phyloP scores from a whole-genome alignment of 1,139 yeast species.

The Arxiozyma heterogenica region DNA sequence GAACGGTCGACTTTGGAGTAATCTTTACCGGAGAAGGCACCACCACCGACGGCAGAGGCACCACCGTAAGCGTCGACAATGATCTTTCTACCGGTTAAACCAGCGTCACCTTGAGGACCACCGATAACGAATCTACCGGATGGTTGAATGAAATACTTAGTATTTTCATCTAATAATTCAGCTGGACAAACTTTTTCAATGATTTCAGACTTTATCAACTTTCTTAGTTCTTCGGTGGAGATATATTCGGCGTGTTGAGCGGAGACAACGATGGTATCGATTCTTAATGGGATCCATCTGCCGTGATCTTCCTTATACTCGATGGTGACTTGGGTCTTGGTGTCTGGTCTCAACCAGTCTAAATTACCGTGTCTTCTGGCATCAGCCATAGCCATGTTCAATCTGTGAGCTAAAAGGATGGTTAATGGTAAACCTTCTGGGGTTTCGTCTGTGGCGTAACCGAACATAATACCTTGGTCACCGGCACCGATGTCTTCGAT shows the following conservation, averaged over 20 bases:
- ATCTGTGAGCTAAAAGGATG: constrained; percentile 85
- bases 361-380: constrained; percentile 95
- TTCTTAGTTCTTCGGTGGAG: constrained; percentile 84
- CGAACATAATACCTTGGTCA: constrained; percentile 99
- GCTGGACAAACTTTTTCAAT: constrained; percentile 89
- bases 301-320: constrained; percentile 92
- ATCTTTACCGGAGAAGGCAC: constrained; percentile 99
- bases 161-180: constrained; percentile 83
- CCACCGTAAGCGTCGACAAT: constrained; percentile 99
- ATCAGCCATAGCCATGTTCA: constrained; percentile 91
- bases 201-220: constrained; percentile 66
- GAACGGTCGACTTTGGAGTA: constrained; percentile 99
- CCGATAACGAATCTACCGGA: constrained; percentile 99
- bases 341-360: constrained; percentile 98
- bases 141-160: constrained; percentile 97
- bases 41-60: constrained; percentile 99
- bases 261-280: constrained; percentile 94
- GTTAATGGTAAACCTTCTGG: constrained; percentile 96
- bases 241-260: constrained; percentile 97
- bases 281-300: constrained; percentile 91
- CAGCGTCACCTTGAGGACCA: constrained; percentile 99
- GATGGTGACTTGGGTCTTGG: constrained; percentile 98
- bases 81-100: constrained; percentile 98
- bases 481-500: constrained; percentile 99
- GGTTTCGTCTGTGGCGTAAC: constrained; percentile 98